These are phyloP conservation scores for Phytophthora sp. DNA, from an alignment of 352 stramenopile species.

Conservation along the genomic window DNA sequence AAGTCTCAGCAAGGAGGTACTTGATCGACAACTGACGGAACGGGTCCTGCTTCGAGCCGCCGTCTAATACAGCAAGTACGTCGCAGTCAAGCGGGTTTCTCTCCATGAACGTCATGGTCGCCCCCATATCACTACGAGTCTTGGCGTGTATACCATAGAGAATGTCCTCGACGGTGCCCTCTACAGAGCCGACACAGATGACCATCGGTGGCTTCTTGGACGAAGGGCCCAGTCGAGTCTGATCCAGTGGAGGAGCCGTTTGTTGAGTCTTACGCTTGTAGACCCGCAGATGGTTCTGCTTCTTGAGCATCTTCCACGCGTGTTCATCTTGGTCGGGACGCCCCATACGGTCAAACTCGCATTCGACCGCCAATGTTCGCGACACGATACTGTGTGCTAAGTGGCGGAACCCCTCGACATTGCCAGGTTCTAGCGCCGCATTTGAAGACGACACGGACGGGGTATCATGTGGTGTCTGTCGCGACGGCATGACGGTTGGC, in stretches of 20 bases:
- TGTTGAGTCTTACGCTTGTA: conserved; percentile 47
- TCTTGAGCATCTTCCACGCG: conserved; percentile 45
- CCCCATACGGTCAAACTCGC: conserved; percentile 42
- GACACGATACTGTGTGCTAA: conserved; percentile 56
- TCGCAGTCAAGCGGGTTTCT: conserved; percentile 50
- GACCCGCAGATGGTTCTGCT: conserved; percentile 47
- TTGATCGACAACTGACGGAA: conserved; percentile 67
- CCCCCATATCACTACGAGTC: conserved; percentile 60
- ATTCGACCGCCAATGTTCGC: conserved; percentile 54
- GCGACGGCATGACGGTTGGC: conserved; percentile 12
- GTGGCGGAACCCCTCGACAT: conserved; percentile 46
- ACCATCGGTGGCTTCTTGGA: conserved; percentile 50
- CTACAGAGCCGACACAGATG: conserved; percentile 55
- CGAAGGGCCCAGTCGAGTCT: conserved; percentile 8
- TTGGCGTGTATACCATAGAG: conserved; percentile 67
- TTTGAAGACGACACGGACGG: conserved; percentile 27
- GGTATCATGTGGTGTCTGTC: conserved; percentile 12
- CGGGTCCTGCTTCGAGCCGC: conserved; percentile 50
- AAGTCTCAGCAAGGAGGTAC: conserved; percentile 53
- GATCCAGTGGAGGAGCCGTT: conserved; percentile 6
- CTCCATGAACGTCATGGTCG: conserved; percentile 54
- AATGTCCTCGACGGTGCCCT: conserved; percentile 58
- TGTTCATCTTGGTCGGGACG: conserved; percentile 38
- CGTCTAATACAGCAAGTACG: conserved; percentile 53
- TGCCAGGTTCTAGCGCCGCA: conserved; percentile 32